These are phyloP conservation scores for Neophaeococcomyces mojaviensis DNA, from an alignment of 2,329 filamentous ascomycete species.

Conservation along the genomic window DNA sequence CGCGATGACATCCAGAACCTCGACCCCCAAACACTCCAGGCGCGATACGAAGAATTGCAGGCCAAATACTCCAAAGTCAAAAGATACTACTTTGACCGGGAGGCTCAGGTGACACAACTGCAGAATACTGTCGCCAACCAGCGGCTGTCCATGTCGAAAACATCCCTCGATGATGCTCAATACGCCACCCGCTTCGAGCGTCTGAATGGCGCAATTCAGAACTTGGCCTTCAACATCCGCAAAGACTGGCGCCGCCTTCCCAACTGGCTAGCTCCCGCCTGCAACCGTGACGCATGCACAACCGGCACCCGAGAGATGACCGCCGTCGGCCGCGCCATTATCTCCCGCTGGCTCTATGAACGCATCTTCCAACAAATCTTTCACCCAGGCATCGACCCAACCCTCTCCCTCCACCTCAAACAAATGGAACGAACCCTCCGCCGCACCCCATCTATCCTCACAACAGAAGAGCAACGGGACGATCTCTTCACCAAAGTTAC, in stretches of 20 bases:
- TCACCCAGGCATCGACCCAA: constrained; percentile 75
- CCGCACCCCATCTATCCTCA: constrained; percentile 27
- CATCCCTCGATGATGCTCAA: constrained; percentile 89
- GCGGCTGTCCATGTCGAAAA: constrained; percentile 86
- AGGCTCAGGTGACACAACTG: constrained; percentile 80
- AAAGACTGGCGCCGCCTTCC: constrained; percentile 87
- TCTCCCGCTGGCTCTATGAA: constrained; percentile 82
- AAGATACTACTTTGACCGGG: constrained; percentile 91
- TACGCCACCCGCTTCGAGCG: constrained; percentile 84
- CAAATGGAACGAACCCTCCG: constrained; percentile 82
- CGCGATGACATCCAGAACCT: constrained; percentile 35
- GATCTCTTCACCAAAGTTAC: constrained; percentile 80
- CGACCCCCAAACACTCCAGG: constrained; percentile 38
- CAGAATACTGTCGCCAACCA: constrained; percentile 98
- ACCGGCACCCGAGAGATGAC: constrained; percentile 98
- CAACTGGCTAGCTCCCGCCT: constrained; percentile 67
- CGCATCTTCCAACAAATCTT: constrained; percentile 89
- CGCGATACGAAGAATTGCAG: constrained; percentile 45
- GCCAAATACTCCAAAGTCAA: constrained; percentile 98
- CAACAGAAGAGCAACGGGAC: constrained; percentile 54
- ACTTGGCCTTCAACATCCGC: constrained; percentile 89
- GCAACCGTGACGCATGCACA: constrained; percentile 76
- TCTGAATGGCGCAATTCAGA: constrained; percentile 87
- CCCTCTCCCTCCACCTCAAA: constrained; percentile 72
- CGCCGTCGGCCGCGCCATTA: constrained; percentile 79